phyloP scores from a whole-genome alignment of 2,329 filamentous ascomycete species.

The Fusarium redolens region DNA sequence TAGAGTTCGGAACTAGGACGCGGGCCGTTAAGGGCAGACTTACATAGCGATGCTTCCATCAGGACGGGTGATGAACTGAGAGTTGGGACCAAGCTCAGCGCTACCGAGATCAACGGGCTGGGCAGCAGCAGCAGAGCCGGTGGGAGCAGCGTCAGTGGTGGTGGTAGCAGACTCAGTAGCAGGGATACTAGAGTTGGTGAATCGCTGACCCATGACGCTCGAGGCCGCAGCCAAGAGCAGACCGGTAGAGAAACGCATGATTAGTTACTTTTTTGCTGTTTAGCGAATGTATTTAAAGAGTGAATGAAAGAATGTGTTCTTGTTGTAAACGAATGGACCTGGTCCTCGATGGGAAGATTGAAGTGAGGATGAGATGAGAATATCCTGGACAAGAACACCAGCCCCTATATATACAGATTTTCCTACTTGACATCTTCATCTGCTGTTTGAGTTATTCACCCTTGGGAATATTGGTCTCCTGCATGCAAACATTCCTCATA shows the following conservation, averaged over 20 bases:
- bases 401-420: constrained; percentile 25
- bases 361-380: constrained; percentile 33
- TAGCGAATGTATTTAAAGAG: constrained; percentile 10
- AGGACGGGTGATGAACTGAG: background rate
- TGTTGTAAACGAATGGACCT: constrained; percentile 34
- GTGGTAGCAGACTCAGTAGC: constrained; percentile 3
- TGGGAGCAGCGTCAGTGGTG: background rate
- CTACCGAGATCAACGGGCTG: background rate
- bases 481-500: constrained; percentile 22
- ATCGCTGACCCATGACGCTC: constrained; percentile 25
- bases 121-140: background rate
- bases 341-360: constrained; percentile 32
- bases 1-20: rapidly evolving
- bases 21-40: background rate
- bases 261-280: background rate
- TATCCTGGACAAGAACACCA: constrained; percentile 1
- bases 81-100: background rate
- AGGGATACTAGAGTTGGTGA: constrained; percentile 29
- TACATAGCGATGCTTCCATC: constrained; percentile 6
- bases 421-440: background rate
- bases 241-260: constrained; percentile 28
- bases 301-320: constrained; percentile 15
- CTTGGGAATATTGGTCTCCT: constrained; percentile 7
- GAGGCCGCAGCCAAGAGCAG: constrained; percentile 30
- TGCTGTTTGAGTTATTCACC: background rate